Base-by-base conservation (phyloP, 176 grass and related monocot genomes). In the Eragrostis nindensis region DNA sequence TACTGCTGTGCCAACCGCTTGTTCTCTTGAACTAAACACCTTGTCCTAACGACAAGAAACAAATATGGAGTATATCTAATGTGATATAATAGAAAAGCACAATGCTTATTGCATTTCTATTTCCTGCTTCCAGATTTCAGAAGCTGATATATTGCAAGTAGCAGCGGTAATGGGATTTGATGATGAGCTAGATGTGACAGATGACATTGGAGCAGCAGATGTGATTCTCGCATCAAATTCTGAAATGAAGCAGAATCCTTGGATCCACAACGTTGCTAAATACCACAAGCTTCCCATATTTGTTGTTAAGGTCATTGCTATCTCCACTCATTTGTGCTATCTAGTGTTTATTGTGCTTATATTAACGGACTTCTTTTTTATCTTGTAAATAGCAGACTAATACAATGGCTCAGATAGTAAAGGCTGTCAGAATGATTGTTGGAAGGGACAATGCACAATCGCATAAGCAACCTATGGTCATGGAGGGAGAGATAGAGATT, bases 391-490 rank as follows among this genome's bases (percentile, higher is more conserved):
- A 22, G 6, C 82, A 95, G 96, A 85, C 84, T 43, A 92, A 91
- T 76, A 93, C 96, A 29, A 98, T 98, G 96, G 88, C 96, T 64
- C 96, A 95, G 70, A 87, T 98, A 73, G 92, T 98, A 78, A 98
- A 98, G 84, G 92, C 96, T 79, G 76, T 98, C 43, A 93, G 92
- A 89, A 98, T 98, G 96, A 93, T 98, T 84, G 74, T 95, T 79
- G 88, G 88, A 76, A 93, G 82, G 73, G 88, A 87, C 44, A 83
- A 56, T 68, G 71, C 75, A 29, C 64, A 61, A 14, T 68, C 69
- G 71, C 64, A 65, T 67, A 77, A 80, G 77, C 54, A 82, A 41
- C 62, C 77, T 64, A 78, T 81, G 49, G 47, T 85, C 78, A 61
- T 87, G 45, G 85, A 84, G 44, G 88, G 83, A 8, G 90, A 95